Evolutionary conservation across 139 green algal genomes (phyloP).

Genomic region (Chlamydomonas eustigma): DNA sequence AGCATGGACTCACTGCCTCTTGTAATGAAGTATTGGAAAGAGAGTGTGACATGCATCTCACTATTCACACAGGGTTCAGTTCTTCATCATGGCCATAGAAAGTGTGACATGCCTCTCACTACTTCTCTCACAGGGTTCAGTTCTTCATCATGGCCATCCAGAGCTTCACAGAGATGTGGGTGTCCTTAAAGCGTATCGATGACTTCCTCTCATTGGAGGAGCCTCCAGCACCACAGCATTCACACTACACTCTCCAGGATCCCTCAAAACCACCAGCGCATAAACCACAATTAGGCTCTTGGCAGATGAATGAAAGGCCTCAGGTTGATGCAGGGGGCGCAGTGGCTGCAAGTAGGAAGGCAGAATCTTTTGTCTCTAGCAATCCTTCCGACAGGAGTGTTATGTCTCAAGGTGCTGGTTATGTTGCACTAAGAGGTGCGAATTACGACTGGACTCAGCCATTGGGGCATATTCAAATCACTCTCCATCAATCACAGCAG

Average conservation of each 20-base stretch:
- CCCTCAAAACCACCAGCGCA: too few relatives aligned
- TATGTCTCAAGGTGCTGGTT: neutral
- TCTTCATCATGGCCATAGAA: constrained; percentile 27
- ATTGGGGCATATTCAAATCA: constrained; percentile 16
- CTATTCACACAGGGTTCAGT: constrained; percentile 4
- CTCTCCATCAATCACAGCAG: too few relatives aligned
- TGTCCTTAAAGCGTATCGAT: constrained; percentile 64
- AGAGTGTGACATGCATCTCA: constrained; percentile 24
- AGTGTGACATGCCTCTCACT: too few relatives aligned
- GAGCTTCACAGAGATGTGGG: constrained; percentile 49
- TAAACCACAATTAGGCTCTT: too few relatives aligned
- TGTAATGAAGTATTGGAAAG: constrained; percentile 53
- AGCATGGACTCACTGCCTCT: too few relatives aligned
- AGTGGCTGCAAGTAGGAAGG: too few relatives aligned
- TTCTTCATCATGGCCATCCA: constrained; percentile 45
- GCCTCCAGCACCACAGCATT: constrained; percentile 35
- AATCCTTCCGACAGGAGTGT: too few relatives aligned
- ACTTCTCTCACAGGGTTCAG: constrained; percentile 1
- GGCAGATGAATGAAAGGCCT: too few relatives aligned
- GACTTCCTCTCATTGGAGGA: constrained; percentile 69
- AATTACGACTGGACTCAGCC: constrained; percentile 58
- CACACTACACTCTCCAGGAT: too few relatives aligned
- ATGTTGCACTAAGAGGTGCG: constrained; percentile 39
- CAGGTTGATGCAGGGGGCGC: too few relatives aligned
- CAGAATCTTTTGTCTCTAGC: constrained; percentile 2